Conservation (phyloP, 106 monocot genomes). For the Triglochin maritima region DNA sequence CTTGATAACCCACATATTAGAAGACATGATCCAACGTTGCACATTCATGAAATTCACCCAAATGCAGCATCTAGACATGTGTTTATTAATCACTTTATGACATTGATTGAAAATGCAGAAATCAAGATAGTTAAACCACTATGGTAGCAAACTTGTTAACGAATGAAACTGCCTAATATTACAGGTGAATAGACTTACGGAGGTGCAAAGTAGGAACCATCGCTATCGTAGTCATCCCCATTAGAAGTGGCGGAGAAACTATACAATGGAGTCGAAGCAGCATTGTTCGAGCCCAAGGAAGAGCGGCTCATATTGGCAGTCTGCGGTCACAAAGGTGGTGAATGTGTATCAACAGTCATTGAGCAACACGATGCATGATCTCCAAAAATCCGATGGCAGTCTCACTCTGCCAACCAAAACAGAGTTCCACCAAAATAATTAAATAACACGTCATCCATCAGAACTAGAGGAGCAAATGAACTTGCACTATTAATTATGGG, state of each 20-base stretch:
- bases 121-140: too few relatives aligned
- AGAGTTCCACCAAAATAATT: too few relatives aligned
- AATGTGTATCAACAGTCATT: conserved; percentile 27
- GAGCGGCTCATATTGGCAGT: conserved; percentile 33
- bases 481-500: too few relatives aligned
- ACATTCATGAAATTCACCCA: neutral
- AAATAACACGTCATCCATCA: too few relatives aligned
- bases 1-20: neutral
- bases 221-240: conserved; percentile 85
- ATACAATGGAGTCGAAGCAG: conserved; percentile 43
- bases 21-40: neutral
- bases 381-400: neutral
- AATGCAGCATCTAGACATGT: neutral
- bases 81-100: too few relatives aligned
- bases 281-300: conserved; percentile 51
- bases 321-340: conserved; percentile 11
- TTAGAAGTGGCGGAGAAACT: conserved; percentile 21
- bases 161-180: too few relatives aligned
- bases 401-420: too few relatives aligned
- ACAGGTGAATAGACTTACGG: conserved; percentile 42
- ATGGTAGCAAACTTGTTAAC: too few relatives aligned
- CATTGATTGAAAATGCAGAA: neutral
- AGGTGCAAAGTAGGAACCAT: conserved; percentile 68
- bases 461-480: too few relatives aligned
- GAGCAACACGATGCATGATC: neutral